Evolutionary conservation across 768 basidiomycete species (phyloP).

Genomic region (Naematelia encephala): DNA sequence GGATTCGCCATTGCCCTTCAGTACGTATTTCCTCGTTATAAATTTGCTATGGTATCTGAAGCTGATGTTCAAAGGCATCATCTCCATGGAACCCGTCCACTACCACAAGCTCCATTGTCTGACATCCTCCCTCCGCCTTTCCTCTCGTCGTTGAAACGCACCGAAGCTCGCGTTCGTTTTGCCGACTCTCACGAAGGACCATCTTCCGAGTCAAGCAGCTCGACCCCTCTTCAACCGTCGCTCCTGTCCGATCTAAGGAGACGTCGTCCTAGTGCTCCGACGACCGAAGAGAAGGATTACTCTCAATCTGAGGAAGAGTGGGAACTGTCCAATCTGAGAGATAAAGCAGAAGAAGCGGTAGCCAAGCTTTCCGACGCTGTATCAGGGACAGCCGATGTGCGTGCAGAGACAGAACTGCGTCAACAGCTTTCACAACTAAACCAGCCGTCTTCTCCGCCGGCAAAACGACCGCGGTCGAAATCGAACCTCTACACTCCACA

Average conservation of each 20-base stretch:
- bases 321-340: constrained; percentile 27
- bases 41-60: background rate
- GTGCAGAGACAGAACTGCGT: constrained; percentile 22
- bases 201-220: constrained; percentile 3
- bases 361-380: constrained; percentile 28
- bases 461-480: constrained; percentile 14
- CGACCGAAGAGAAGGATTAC: constrained; percentile 17
- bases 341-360: constrained; percentile 36
- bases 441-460: constrained; percentile 9
- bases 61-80: constrained; percentile 38
- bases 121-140: constrained; percentile 47
- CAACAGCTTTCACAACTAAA: constrained; percentile 40
- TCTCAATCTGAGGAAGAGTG: constrained; percentile 27
- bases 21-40: constrained; percentile 20
- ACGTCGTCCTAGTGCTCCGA: no score
- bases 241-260: no score
- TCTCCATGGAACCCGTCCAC: constrained; percentile 36
- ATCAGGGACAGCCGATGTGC: constrained; percentile 5
- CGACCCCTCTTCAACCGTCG: background rate
- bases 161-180: constrained; percentile 47
- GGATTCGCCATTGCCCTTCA: constrained; percentile 49
- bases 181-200: constrained; percentile 34
- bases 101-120: constrained; percentile 43
- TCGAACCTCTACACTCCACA: constrained; percentile 35
- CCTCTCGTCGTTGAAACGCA: constrained; percentile 43